Conservation (phyloP, 257 asterid genomes). For the Forsythia viridissima region DNA sequence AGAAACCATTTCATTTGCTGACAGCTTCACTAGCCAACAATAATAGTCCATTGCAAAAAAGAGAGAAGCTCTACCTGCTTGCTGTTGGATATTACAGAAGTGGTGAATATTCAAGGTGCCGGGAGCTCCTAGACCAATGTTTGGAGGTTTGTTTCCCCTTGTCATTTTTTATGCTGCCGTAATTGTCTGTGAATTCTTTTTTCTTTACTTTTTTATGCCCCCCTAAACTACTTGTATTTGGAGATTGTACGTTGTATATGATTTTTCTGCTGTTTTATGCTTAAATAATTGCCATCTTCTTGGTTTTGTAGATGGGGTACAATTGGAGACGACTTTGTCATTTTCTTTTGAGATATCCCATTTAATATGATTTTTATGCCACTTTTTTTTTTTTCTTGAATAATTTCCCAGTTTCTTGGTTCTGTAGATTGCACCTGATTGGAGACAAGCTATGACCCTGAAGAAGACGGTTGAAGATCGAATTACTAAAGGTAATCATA, state of each 20-base stretch:
- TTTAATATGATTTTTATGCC: neutral
- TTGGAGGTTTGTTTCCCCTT: slow-evolving; percentile 49
- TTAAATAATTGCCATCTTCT: neutral
- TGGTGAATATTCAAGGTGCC: slow-evolving; percentile 65
- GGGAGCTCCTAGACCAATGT: slow-evolving; percentile 54
- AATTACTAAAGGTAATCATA: slow-evolving; percentile 57
- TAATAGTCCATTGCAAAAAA: slow-evolving; percentile 52
- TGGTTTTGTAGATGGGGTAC: neutral
- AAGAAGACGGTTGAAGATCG: slow-evolving; percentile 61
- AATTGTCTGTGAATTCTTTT: neutral
- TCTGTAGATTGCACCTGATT: slow-evolving; percentile 69
- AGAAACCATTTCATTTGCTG: slow-evolving; percentile 8
- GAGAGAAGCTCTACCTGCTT: slow-evolving; percentile 69
- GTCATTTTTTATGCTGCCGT: neutral
- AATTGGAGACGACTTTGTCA: neutral
- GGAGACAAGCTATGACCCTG: slow-evolving; percentile 73
- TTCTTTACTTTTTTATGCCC: neutral
- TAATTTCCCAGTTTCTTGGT: neutral
- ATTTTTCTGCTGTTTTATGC: neutral
- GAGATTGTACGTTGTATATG: neutral
- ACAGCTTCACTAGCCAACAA: slow-evolving; percentile 57
- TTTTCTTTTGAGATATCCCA: neutral
- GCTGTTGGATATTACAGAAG: slow-evolving; percentile 68
- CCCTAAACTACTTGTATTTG: neutral
- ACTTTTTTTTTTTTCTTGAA: no score